These are phyloP conservation scores for Arabidopsis hybrid DNA, from an alignment of 441 rosid genomes.

Conservation along the genomic window DNA sequence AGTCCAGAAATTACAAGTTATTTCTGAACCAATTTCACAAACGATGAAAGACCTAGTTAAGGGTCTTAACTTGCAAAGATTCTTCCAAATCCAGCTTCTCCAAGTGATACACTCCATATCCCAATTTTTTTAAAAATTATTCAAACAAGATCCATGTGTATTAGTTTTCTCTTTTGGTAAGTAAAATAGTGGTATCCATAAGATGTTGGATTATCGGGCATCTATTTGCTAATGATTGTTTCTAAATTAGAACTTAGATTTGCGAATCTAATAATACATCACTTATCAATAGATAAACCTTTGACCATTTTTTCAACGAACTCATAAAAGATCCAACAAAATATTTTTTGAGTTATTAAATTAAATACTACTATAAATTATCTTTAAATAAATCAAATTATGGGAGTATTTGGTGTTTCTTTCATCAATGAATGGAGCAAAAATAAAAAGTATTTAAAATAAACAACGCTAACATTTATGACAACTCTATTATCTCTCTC, in stretches of 20 bases:
- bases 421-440: constrained; percentile 20
- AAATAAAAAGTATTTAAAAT: neutral
- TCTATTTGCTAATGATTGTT: constrained; percentile 18
- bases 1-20: no score
- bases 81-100: no score
- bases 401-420: constrained; percentile 38
- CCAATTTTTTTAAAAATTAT: no score
- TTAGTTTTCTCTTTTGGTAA: no score
- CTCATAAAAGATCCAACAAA: neutral
- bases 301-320: neutral
- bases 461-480: constrained; percentile 38
- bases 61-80: no score
- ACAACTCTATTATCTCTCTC: constrained; percentile 18
- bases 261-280: neutral
- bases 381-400: constrained; percentile 8
- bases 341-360: neutral
- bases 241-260: neutral
- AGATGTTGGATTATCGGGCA: neutral
- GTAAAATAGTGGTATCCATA: neutral
- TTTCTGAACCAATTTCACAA: no score
- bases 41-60: no score
- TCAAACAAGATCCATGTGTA: no score
- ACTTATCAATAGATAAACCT: constrained; percentile 1
- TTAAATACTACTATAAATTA: no score
- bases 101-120: no score